A percentile compares a stretch with the other conserved stretches of the same genome.
Conservation (phyloP, 495 filamentous ascomycete genomes). For the Aspergillus sclerotioniger region DNA sequence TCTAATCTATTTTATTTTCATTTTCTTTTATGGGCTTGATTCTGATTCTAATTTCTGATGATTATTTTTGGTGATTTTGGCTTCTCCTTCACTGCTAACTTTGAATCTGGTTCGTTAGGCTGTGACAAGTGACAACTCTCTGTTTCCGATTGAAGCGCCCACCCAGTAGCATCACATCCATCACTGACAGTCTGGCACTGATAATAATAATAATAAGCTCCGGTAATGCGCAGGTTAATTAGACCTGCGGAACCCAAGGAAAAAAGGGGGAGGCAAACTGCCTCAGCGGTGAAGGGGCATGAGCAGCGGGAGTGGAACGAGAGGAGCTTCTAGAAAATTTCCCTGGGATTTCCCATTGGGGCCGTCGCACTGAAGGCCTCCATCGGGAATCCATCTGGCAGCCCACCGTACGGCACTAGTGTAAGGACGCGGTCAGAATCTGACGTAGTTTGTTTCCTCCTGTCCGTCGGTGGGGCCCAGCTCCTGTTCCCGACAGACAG, state of each 20-base stretch:
- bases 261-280: conserved; percentile 22
- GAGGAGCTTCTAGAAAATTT: conserved; percentile 48
- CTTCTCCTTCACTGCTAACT: neutral
- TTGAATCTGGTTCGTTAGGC: no score
- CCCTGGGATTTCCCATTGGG: conserved; percentile 39
- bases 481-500: conserved; percentile 44
- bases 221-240: conserved; percentile 1
- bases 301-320: conserved; percentile 23
- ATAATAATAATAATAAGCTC: conserved; percentile 6
- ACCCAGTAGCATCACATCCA: no score
- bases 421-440: conserved; percentile 14
- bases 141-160: no score
- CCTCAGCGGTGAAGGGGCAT: conserved; percentile 15
- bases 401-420: conserved; percentile 18
- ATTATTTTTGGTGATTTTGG: neutral
- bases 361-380: no score
- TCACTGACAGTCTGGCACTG: no score
- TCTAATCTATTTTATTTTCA: neutral
- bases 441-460: conserved; percentile 27
- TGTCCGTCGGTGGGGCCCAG: conserved; percentile 22
- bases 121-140: no score
- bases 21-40: neutral
- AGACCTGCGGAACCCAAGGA: conserved; percentile 14
- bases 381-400: conserved; percentile 16
- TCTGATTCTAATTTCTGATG: no score